Conservation (phyloP, 305 asterid genomes). For the Fraxinus sp. region DNA sequence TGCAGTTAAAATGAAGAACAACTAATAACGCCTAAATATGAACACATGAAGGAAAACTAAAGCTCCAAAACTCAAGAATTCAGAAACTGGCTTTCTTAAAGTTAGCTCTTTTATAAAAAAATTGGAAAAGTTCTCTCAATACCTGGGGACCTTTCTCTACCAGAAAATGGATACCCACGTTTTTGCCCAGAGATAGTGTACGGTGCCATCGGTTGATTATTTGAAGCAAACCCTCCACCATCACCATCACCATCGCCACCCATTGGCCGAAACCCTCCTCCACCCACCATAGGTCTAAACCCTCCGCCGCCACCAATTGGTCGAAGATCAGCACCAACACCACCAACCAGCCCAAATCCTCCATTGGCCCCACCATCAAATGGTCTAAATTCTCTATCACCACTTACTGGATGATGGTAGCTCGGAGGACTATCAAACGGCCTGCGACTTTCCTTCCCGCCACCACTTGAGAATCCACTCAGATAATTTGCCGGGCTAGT, state of each 20-base stretch:
- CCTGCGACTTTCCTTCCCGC: conserved; percentile 44
- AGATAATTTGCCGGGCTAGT: conserved; percentile 33
- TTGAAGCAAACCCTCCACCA: conserved; percentile 43
- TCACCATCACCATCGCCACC: conserved; percentile 32
- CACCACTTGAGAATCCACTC: conserved; percentile 36
- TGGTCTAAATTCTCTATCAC: conserved; percentile 34
- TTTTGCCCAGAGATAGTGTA: conserved; percentile 65
- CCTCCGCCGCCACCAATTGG: conserved; percentile 28
- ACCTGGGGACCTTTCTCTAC: conserved; percentile 68
- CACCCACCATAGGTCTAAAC: conserved; percentile 10
- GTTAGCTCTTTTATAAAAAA: neutral
- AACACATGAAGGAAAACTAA: neutral
- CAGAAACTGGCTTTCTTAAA: neutral
- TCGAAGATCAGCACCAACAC: conserved; percentile 31
- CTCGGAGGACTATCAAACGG: conserved; percentile 64
- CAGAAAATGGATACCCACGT: conserved; percentile 60
- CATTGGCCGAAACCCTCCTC: conserved; percentile 43
- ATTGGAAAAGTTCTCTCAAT: conserved; percentile 9
- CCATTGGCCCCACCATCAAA: conserved; percentile 32
- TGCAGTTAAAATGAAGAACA: neutral
- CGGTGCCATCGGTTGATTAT: conserved; percentile 40
- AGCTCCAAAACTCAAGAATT: neutral
- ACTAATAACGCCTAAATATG: neutral
- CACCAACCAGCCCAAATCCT: conserved; percentile 33
- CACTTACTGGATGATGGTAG: conserved; percentile 38